Base-by-base conservation (phyloP, 176 grass and related monocot genomes). In the Eleusine coracana region DNA sequence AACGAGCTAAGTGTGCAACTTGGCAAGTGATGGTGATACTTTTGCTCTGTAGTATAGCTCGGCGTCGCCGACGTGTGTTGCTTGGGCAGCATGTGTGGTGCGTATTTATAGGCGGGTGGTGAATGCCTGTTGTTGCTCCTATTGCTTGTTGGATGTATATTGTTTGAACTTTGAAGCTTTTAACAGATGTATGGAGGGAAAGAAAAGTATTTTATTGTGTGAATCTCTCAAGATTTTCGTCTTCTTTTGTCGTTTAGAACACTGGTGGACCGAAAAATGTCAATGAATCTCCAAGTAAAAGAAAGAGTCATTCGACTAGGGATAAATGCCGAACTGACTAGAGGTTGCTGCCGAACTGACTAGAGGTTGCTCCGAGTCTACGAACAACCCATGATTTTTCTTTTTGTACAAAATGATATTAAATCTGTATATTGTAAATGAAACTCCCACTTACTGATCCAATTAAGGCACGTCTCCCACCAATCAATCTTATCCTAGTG, bases 81-180 rank as follows among this genome's bases (percentile, higher is more conserved):
- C 14, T 63, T 6, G 13, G 2, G 36, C 41, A 62, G 16, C 61
- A 51, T 50, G 10, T 50, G 25, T 25, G 25, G 34, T 79, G 44
- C 76, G 27, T 78, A 78, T 66, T 79, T 78, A 78, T 78, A 49
- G 42, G 62, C 62, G 36, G 4, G 44, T 38, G 8, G 1, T 16
- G 69, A 41, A 71, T 72, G 13, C 12, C 29, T 27, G 13, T 25
- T 25, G 25, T 25, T 25, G 25, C 25, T 25, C 25, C 25, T 3
- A 29, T n/a, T 51, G 0, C 42, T 45, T 76, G 4, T 27, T 62
- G 5, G 34, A 58, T 39, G 37, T 25, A 25, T 21, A 17, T 18
- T 11, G n/a, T 16, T 64, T 46, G 75, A 63, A 27, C 39, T 46
- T 17, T 78, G 76, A 66, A 64, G 40, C 23, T 10, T 40, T 65